These are phyloP conservation scores for Sarocladiaceae sp. DNA, from an alignment of 2,329 filamentous ascomycete species.

Conservation along the genomic window DNA sequence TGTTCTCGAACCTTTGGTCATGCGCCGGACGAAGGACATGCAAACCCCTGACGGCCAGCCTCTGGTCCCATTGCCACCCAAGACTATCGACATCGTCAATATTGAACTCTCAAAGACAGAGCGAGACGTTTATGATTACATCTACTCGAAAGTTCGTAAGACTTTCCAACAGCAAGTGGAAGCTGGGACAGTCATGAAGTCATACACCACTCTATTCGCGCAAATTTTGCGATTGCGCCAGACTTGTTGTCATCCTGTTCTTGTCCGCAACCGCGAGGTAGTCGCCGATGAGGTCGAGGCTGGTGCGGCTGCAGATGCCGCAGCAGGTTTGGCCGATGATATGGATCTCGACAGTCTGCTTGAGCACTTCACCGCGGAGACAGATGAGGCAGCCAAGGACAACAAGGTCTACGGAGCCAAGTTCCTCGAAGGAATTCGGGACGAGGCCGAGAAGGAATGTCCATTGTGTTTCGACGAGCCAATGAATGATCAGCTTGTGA, in stretches of 20 bases:
- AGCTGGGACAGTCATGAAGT: slow-evolving; percentile 88
- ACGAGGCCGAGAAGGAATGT: slow-evolving; percentile 82
- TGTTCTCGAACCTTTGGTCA: slow-evolving; percentile 89
- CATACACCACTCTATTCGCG: slow-evolving; percentile 94
- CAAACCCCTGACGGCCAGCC: slow-evolving; percentile 75
- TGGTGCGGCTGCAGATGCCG: slow-evolving; percentile 64
- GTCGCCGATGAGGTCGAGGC: slow-evolving; percentile 86
- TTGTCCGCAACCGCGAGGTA: slow-evolving; percentile 78
- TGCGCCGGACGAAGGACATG: slow-evolving; percentile 96
- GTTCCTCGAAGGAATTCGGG: slow-evolving; percentile 84
- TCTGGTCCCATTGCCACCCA: slow-evolving; percentile 75
- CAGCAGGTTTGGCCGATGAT: slow-evolving; percentile 80
- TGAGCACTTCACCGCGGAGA: slow-evolving; percentile 69
- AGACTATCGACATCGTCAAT: slow-evolving; percentile 77
- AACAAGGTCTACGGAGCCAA: slow-evolving; percentile 68
- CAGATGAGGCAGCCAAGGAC: slow-evolving; percentile 58
- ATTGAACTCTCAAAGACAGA: slow-evolving; percentile 82
- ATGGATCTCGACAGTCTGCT: slow-evolving; percentile 91
- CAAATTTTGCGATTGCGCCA: slow-evolving; percentile 91
- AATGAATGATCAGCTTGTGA: slow-evolving; percentile 91
- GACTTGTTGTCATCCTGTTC: slow-evolving; percentile 85
- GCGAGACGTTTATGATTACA: slow-evolving; percentile 86
- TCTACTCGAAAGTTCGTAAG: slow-evolving; percentile 74
- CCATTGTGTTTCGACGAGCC: slow-evolving; percentile 93
- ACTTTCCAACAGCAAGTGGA: slow-evolving; percentile 84